phyloP scores from a whole-genome alignment of 1,139 yeast genomes.

The Nadsonia starkeyi-henricii region DNA sequence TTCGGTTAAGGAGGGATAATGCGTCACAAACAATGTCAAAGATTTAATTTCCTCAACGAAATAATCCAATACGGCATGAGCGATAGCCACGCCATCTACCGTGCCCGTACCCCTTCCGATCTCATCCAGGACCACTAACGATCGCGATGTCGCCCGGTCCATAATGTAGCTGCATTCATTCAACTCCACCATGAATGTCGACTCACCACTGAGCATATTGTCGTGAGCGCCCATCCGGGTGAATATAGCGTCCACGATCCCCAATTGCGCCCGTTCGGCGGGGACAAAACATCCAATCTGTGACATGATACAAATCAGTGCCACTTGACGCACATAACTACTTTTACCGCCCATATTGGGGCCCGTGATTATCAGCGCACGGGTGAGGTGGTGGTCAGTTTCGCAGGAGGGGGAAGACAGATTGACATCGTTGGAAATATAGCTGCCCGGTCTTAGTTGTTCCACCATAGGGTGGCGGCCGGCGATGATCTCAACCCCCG shows the following conservation, averaged over 20 bases:
- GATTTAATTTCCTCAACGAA: conserved; percentile 38
- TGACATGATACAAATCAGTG: conserved; percentile 53
- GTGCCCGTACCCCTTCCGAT: conserved; percentile 77
- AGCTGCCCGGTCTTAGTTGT: conserved; percentile 29
- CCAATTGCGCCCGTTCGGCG: conserved; percentile 35
- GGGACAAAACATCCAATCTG: conserved; percentile 92
- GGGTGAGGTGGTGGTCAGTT: conserved; percentile 27
- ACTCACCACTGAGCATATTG: conserved; percentile 50
- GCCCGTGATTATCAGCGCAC: conserved; percentile 49
- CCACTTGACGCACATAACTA: conserved; percentile 52
- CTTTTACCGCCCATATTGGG: conserved; percentile 75
- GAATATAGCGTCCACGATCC: conserved; percentile 43
- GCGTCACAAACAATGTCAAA: conserved; percentile 68
- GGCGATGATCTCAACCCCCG: conserved; percentile 36
- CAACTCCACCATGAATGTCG: conserved; percentile 69
- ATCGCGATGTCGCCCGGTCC: conserved; percentile 32
- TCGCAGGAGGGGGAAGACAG: no score
- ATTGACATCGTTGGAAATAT: conserved; percentile 57
- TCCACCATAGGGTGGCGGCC: conserved; percentile 80
- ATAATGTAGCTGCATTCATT: conserved; percentile 49
- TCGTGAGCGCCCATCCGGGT: conserved; percentile 60
- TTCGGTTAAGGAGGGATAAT: conserved; percentile 67
- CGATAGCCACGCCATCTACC: conserved; percentile 77
- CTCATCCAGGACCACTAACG: conserved; percentile 49
- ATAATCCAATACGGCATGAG: conserved; percentile 59